Base-by-base conservation (phyloP, 78 protist species). In the Mantamonas sphyraenae region DNA sequence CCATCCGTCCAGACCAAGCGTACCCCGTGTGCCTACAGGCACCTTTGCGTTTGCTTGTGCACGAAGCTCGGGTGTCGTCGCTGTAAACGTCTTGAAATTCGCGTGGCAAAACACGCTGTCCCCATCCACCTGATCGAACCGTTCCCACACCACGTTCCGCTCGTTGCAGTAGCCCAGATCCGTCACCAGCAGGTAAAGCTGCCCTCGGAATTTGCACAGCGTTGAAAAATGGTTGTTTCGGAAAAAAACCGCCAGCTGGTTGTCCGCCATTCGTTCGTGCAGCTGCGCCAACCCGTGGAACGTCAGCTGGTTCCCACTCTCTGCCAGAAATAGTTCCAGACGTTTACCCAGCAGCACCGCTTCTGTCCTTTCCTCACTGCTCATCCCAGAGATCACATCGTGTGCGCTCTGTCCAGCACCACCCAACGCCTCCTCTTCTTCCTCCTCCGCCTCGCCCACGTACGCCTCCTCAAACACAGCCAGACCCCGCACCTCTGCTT, bases 221-320 rank as follows among this genome's bases (percentile, higher is more conserved):
- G 84, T 79, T 24, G 68, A 58, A 33, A 83, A 83, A 64, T 83
- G 83, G 60, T 83, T 83, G 30, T 75, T 75, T 76, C 87, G 62
- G 66, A 82, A 82, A 60, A 82, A 82, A 58, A 82, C 77, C 35
- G 57, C 63, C 8, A 82, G 57, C 19, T 60, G 59, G 8, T 47
- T 61, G 8, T 81, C 86, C 24, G 51, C 55, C 19, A 81, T 17
- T 30, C 65, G 28, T 14, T 78, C 39, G 57, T 81, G 80, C 20
- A 81, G 39, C 45, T 81, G 76, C 65, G 28, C 62, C 24, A 81
- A 39, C 40, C 86, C 86, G 38, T 81, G 86, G 31, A 43, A 81
- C 0, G 81, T 69, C 3, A 81, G 47, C 37, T 81, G 86, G 9
- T 77, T 69, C 14, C 73, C 56, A 8, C 71, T 78, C 30, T 69